Conservation (phyloP, 305 asterid species). For the Fraxinus velutina region DNA sequence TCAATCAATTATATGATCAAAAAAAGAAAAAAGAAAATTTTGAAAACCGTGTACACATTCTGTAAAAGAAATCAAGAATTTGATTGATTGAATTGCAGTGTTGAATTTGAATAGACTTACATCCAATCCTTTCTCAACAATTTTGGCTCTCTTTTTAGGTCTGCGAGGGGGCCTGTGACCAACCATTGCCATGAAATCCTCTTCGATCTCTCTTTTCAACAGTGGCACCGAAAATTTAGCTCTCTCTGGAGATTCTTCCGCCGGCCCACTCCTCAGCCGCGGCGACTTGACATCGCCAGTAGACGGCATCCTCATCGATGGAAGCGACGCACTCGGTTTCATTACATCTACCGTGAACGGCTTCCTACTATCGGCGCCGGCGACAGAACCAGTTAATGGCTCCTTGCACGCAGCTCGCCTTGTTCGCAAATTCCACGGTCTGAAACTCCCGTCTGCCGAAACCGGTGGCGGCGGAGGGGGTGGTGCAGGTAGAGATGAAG, state of each 20-base stretch:
- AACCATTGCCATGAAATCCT: conserved; percentile 61
- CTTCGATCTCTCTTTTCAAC: conserved; percentile 56
- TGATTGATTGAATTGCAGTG: neutral
- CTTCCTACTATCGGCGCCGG: conserved; percentile 24
- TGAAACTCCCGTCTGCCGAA: neutral
- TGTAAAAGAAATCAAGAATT: neutral
- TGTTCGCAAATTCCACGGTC: conserved; percentile 58
- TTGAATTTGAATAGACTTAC: conserved; percentile 40
- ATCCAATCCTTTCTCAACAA: conserved; percentile 63
- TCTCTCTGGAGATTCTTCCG: conserved; percentile 41
- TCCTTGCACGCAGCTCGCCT: conserved; percentile 62
- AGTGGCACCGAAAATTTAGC: conserved; percentile 61
- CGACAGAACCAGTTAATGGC: conserved; percentile 22
- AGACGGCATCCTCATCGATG: conserved; percentile 34
- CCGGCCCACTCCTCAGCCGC: conserved; percentile 33
- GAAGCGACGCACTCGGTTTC: conserved; percentile 25
- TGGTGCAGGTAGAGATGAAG: conserved; percentile 24
- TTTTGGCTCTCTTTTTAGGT: conserved; percentile 65
- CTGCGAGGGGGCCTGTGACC: conserved; percentile 71
- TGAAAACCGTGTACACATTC: neutral
- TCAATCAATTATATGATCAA: neutral
- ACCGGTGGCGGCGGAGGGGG: neutral
- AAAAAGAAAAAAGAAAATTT: neutral
- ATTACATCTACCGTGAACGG: conserved; percentile 30
- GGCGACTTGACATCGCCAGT: conserved; percentile 36